phyloP scores from a whole-genome alignment of 2,329 filamentous ascomycete genomes.

The Diaporthe caulivora region DNA sequence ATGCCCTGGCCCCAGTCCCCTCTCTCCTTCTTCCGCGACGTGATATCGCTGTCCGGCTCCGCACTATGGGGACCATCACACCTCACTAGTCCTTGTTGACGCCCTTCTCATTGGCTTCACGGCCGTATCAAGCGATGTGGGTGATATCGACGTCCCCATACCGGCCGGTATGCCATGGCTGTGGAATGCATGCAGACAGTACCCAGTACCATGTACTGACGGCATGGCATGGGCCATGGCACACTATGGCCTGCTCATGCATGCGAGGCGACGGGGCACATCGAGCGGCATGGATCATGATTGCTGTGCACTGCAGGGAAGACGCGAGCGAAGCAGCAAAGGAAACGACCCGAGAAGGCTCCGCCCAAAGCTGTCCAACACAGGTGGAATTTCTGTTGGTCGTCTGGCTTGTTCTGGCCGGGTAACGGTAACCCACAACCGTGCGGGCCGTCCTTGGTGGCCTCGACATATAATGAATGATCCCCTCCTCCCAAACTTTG shows the following conservation, averaged over 20 bases:
- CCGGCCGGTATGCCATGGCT: slow-evolving; percentile 26
- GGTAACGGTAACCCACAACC: slow-evolving; percentile 44
- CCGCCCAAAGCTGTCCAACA: slow-evolving; percentile 39
- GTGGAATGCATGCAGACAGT: background rate
- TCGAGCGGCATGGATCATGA: slow-evolving; percentile 35
- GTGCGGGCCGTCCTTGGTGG: slow-evolving; percentile 47
- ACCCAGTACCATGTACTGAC: background rate
- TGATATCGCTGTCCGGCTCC: slow-evolving; percentile 44
- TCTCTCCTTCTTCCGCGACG: slow-evolving; percentile 33
- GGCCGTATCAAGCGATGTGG: slow-evolving; percentile 41
- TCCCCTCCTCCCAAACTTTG: slow-evolving; percentile 52
- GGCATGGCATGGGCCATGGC: slow-evolving; percentile 1
- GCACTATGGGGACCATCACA: slow-evolving; percentile 31
- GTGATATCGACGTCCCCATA: slow-evolving; percentile 33
- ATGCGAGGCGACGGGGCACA: slow-evolving; percentile 35
- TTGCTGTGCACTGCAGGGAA: slow-evolving; percentile 31
- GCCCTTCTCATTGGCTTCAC: slow-evolving; percentile 44
- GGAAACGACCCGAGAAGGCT: slow-evolving; percentile 41
- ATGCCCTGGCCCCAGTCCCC: slow-evolving; percentile 16
- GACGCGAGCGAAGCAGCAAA: slow-evolving; percentile 42
- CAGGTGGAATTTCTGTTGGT: slow-evolving; percentile 15
- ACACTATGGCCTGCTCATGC: slow-evolving; percentile 33
- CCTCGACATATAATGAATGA: slow-evolving; percentile 57
- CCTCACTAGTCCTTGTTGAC: slow-evolving; percentile 20
- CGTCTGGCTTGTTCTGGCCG: slow-evolving; percentile 38